A percentile compares a stretch with the other conserved stretches of the same genome.
Evolutionary conservation across 176 grass and related monocot genomes (phyloP).

Genomic region (Lolium rigidum): DNA sequence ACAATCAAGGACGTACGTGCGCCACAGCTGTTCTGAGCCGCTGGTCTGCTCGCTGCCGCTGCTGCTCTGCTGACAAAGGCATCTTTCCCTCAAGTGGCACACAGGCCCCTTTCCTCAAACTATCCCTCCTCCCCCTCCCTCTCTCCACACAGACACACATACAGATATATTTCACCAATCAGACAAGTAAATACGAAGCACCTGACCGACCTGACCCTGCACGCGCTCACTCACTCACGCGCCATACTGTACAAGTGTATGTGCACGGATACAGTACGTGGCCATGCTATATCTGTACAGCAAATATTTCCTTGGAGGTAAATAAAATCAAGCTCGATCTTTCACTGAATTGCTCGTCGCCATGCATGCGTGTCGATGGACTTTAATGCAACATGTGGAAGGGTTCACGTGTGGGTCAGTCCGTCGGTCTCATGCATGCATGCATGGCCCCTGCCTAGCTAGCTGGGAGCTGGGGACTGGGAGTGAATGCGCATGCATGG

Average conservation of each 20-base stretch:
- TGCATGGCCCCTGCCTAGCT: neutral
- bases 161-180: conserved; percentile 34
- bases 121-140: neutral
- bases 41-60: neutral
- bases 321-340: neutral
- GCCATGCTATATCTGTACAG: neutral
- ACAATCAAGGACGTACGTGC: conserved; percentile 31
- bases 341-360: neutral
- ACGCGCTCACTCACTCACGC: neutral
- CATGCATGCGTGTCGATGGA: conserved; percentile 3
- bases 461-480: conserved; percentile 14
- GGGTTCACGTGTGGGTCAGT: conserved; percentile 29
- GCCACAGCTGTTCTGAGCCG: neutral
- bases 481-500: conserved; percentile 28
- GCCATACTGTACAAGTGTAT: neutral
- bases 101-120: conserved; percentile 16
- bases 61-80: conserved; percentile 8
- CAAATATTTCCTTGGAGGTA: neutral
- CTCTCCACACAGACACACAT: no score
- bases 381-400: conserved; percentile 3
- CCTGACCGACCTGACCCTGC: conserved; percentile 29
- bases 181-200: conserved; percentile 37
- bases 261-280: neutral
- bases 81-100: conserved; percentile 33
- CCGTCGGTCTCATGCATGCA: neutral